A percentile compares a stretch with the other conserved stretches of the same genome.
Conservation (phyloP, 2,329 filamentous ascomycete species). For the Cytospora mali region DNA sequence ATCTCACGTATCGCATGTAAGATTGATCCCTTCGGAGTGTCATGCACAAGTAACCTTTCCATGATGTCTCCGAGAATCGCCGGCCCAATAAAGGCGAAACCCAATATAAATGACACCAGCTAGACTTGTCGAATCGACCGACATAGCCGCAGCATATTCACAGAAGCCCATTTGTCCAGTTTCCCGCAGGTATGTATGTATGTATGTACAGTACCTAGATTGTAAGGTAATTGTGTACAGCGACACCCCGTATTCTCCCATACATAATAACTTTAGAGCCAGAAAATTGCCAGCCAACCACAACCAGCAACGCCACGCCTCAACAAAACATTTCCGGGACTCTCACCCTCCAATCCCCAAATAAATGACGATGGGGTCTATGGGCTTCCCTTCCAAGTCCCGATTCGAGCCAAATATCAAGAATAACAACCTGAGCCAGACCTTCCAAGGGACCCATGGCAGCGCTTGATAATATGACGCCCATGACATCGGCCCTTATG, state of each 20-base stretch:
- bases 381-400: neutral
- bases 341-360: neutral
- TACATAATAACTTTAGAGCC: constrained; percentile 1
- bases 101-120: too few relatives aligned
- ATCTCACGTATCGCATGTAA: neutral
- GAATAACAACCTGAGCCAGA: neutral
- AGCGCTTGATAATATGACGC: neutral
- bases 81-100: neutral
- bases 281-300: constrained; percentile 8
- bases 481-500: neutral
- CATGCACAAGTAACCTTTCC: neutral
- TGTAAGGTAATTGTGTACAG: constrained; percentile 21
- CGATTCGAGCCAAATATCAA: neutral
- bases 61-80: neutral
- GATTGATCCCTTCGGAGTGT: neutral
- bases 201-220: constrained; percentile 9
- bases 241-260: constrained; percentile 7
- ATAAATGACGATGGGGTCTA: neutral
- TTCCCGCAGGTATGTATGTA: neutral
- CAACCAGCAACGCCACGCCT: constrained; percentile 24
- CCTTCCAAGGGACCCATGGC: neutral
- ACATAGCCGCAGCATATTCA: neutral
- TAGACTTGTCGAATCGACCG: neutral
- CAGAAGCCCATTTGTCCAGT: neutral
- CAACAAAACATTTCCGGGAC: neutral